Percentiles rank a stretch among this genome's conserved stretches.
Conservation (phyloP, 805 yeast species). For the Kuraishia ogatae region DNA sequence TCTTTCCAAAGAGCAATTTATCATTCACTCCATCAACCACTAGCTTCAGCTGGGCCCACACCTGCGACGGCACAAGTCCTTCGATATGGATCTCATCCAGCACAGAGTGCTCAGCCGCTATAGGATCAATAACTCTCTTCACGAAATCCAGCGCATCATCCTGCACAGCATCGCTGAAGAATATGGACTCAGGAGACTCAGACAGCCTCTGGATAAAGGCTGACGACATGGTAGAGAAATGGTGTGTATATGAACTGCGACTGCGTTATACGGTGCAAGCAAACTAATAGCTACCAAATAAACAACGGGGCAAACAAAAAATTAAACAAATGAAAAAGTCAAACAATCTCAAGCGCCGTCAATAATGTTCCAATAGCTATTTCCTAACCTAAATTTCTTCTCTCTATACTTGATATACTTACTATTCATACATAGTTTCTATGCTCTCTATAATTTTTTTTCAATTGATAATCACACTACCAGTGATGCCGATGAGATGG, state of each 20-base stretch:
- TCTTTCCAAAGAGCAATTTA: conserved; percentile 43
- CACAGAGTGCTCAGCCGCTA: conserved; percentile 38
- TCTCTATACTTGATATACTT: not conserved
- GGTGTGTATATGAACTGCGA: too few relatives aligned
- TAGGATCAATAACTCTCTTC: conserved; percentile 50
- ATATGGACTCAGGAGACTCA: not conserved
- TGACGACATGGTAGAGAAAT: not conserved
- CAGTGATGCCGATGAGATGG: not conserved
- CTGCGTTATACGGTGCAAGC: too few relatives aligned
- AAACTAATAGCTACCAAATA: too few relatives aligned
- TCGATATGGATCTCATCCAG: conserved; percentile 77
- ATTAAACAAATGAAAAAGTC: too few relatives aligned
- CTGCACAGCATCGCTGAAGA: not conserved
- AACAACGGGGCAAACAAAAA: not conserved
- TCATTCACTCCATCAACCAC: conserved; percentile 74
- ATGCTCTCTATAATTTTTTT: not conserved
- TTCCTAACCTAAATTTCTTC: not conserved
- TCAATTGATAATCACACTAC: not conserved
- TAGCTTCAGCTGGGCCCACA: conserved; percentile 88
- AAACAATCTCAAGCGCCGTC: not conserved
- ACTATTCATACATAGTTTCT: not conserved
- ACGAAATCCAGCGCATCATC: conserved; percentile 21
- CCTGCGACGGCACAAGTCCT: conserved; percentile 84
- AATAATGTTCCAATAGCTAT: too few relatives aligned
- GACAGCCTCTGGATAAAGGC: not conserved